Evolutionary conservation across 2,329 filamentous ascomycete genomes (phyloP), one percentile per base, ranked within the genome.

Genomic region (Chaetomiaceae sp.): DNA sequence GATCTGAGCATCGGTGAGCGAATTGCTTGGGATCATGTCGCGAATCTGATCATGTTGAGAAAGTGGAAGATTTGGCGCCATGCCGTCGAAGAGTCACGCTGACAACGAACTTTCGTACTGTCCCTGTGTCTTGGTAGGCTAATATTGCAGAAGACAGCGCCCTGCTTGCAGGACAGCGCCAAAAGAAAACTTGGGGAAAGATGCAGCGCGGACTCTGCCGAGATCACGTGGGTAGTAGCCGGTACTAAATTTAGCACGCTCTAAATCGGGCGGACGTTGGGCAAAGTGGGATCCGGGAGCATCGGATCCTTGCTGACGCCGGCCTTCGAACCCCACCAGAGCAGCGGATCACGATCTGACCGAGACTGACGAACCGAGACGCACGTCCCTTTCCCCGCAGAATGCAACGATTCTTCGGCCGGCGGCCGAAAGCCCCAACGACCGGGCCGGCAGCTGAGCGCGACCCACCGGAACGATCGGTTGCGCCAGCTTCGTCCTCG

Each of bases 401-500:
- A 43, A 50, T 50, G 47, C 47, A 20, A 50, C 47, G 6, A 27
- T n/a, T 50, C 38, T 15, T 50, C 29, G 2, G 25, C 47, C 15
- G 38, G 47, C 47, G 38, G 47, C 47, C 29, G 47, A 50, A 50
- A 43, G 47, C 29, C 47, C 38, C 9, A 4, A 7, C 38, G 43
- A 50, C 38, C 11, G 47, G 29, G 4, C 11, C 47, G 38, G 47
- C 47, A 7, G 47, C 47, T 43, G 2, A 50, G 19, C 47, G 43
- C 1, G 15, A 7, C 38, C 47, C 4, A 12, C 29, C 48, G 14
- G 48, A 39, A 4, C 40, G 7, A 45, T 15, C 48, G 12, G 4
- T 4, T 8, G 37, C 38, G 4, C 31, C 19, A 11, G 42, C 49
- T 25, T 38, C 29, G 29, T 51, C 43, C 8, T 38, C 45, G 31